Base-by-base conservation (phyloP, 2,329 filamentous ascomycete genomes). In the Alternaria arborescens region DNA sequence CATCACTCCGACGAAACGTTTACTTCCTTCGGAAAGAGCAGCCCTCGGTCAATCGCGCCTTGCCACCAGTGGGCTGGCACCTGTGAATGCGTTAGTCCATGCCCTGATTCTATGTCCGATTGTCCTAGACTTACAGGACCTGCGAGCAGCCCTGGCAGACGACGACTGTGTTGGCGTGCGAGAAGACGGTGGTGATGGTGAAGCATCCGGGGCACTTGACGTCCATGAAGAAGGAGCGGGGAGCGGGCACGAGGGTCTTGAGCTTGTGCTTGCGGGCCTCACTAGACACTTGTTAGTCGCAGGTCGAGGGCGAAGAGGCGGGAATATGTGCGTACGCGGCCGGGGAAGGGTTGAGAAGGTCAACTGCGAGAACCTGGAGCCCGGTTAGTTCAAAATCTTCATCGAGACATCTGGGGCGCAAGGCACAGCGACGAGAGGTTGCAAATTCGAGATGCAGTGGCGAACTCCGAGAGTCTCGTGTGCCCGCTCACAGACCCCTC, bases 1-100 rank as follows among this genome's bases (percentile, higher is more conserved):
- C 66, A 64, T 69, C 66, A 62, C 55, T 62, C 57, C 60, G 42
- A 58, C 50, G 60, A 69, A 51, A 66, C 83, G 80, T 92, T 86
- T 98, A 99, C 94, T 99, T 99, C 88, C 94, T 94, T 87, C 95
- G 91, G 93, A 99, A 99, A 82, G 95, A 98, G 92, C 95, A 99
- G 83, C 95, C 95, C 91, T 99, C 95, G 72, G 95, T 99, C 81
- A 99, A 88, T 83, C 95, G 89, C 81, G 95, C 95, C 89, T 99
- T 99, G 81, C 95, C 95, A 89, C 95, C 95, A 77, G 95, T 99
- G 74, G 95, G 95, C 85, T 99, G 95, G 92, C 95, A 99, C 71
- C 76, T 78, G 61, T 44, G 40, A 52, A 56, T 55, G 40, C 56
- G 66, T 78, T 73, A 78, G 74, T 65, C 62, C 54, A 12, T 64